These are phyloP conservation scores for Populus hybrid DNA, from an alignment of 441 rosid genomes.

Conservation along the genomic window DNA sequence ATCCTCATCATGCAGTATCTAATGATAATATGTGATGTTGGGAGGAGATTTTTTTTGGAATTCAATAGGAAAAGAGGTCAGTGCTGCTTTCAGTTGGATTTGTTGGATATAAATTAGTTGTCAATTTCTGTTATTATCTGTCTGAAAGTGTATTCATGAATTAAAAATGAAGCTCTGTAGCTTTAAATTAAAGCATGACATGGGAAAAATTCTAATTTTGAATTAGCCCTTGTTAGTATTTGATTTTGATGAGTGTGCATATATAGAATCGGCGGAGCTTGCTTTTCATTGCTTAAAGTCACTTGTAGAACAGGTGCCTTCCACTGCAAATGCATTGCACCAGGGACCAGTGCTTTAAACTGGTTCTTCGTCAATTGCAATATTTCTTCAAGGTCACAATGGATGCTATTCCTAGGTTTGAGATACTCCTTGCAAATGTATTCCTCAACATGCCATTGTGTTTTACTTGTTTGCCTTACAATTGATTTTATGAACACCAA, in stretches of 20 bases:
- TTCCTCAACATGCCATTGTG: neutral
- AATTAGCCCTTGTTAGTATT: neutral
- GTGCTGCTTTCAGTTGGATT: neutral
- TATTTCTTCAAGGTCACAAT: neutral
- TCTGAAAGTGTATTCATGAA: neutral
- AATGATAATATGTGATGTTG: conserved; percentile 35
- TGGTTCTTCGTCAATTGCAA: neutral
- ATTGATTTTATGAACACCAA: neutral
- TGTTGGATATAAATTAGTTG: neutral
- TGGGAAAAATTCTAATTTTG: neutral
- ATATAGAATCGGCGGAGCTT: neutral
- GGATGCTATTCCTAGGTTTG: neutral
- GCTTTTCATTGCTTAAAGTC: neutral
- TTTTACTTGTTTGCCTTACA: neutral
- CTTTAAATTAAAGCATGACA: too few relatives aligned
- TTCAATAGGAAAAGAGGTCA: neutral
- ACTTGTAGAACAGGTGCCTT: neutral
- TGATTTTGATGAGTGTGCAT: neutral
- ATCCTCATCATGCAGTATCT: conserved; percentile 33
- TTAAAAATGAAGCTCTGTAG: neutral
- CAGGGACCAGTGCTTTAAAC: neutral
- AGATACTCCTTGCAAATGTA: neutral
- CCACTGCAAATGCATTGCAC: neutral
- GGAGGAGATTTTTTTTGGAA: neutral
- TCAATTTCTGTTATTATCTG: neutral